Evolutionary conservation across 2,329 filamentous ascomycete genomes (phyloP).

Genomic region (Neocatenulostroma microsporum): DNA sequence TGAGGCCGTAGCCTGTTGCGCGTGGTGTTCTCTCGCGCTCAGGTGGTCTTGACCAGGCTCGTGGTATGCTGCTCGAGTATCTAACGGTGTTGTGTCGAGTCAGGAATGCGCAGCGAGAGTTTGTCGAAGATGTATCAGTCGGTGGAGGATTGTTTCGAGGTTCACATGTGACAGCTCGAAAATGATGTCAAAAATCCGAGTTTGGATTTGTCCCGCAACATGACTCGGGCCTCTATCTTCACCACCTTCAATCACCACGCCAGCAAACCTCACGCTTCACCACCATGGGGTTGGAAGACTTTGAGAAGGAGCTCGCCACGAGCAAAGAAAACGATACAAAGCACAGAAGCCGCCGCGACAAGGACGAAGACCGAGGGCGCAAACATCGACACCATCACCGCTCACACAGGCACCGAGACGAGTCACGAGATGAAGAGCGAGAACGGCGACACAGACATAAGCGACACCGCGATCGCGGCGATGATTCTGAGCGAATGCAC

Average conservation of each 20-base stretch:
- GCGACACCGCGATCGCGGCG: constrained; percentile 39
- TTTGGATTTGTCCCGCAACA: too few relatives aligned
- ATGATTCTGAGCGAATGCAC: constrained; percentile 28
- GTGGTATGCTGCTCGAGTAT: not conserved
- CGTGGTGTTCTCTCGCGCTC: not conserved
- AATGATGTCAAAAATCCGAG: not conserved
- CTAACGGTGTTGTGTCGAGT: too few relatives aligned
- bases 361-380: constrained; percentile 27
- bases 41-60: not conserved
- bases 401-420: constrained; percentile 47
- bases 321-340: constrained; percentile 47
- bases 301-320: constrained; percentile 67
- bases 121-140: not conserved
- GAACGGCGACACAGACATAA: constrained; percentile 42
- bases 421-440: constrained; percentile 52
- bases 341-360: constrained; percentile 10
- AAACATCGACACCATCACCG: constrained; percentile 40
- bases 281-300: constrained; percentile 58
- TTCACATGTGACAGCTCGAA: not conserved
- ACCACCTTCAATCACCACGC: not conserved
- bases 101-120: too few relatives aligned
- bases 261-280: not conserved
- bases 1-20: constrained; percentile 3
- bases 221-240: not conserved
- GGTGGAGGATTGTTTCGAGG: not conserved